Conservation (phyloP, 2,329 filamentous ascomycete species). For the Aspergillus terreus region DNA sequence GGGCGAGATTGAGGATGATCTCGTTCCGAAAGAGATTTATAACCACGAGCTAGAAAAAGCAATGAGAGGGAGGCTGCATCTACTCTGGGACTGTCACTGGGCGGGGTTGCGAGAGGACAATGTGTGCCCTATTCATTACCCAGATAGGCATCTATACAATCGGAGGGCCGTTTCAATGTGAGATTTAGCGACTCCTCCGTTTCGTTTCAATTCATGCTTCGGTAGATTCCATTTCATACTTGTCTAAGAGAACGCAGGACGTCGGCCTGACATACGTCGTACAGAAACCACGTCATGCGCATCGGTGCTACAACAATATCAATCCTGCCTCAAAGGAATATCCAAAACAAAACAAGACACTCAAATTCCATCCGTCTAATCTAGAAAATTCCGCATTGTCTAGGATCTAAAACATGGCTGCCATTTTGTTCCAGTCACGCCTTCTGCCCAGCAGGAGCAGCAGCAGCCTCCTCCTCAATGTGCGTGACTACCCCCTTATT, state of each 20-base stretch:
- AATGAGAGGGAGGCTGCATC: no score
- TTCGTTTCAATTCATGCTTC: neutral
- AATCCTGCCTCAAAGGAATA: no score
- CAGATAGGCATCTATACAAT: neutral
- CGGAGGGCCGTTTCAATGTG: neutral
- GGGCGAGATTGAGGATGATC: no score
- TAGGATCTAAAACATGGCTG: neutral
- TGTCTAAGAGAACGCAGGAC: no score
- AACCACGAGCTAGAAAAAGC: no score
- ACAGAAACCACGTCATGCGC: no score
- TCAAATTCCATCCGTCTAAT: neutral
- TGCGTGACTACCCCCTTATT: constrained; percentile 22
- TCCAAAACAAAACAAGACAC: neutral
- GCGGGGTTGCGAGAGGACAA: no score
- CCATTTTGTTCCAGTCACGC: neutral
- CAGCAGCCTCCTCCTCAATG: constrained; percentile 16
- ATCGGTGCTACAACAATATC: no score
- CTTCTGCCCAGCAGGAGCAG: constrained; percentile 2
- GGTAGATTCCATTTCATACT: no score
- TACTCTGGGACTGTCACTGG: no score
- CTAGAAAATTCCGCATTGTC: neutral
- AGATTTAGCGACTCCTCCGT: neutral
- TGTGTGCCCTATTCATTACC: neutral
- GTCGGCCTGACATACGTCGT: no score
- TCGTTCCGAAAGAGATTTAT: no score